Evolutionary conservation across 2,329 filamentous ascomycete species (phyloP).

Genomic region (Ophiostoma quercus): DNA sequence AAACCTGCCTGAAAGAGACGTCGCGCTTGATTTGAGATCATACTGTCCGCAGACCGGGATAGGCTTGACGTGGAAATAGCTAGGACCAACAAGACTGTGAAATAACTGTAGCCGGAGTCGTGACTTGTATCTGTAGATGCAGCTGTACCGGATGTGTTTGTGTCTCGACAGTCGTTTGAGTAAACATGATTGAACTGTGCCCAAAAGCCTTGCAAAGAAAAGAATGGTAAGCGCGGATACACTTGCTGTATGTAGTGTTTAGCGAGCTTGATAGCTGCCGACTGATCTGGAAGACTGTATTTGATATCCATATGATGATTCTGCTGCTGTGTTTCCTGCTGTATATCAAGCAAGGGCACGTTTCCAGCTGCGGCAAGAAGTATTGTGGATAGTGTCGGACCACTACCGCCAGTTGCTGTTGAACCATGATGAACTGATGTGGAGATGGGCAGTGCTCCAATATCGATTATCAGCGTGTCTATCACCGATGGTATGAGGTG

Average conservation of each 20-base stretch:
- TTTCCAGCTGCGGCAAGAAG: neutral
- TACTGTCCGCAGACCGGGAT: constrained; percentile 30
- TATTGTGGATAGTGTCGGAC: neutral
- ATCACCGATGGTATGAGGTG: constrained; percentile 21
- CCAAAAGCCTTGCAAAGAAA: constrained; percentile 31
- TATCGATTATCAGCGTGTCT: constrained; percentile 30
- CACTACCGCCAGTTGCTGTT: neutral
- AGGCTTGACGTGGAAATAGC: constrained; percentile 30
- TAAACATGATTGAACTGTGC: constrained; percentile 30
- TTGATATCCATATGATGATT: neutral
- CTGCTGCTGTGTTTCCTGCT: neutral
- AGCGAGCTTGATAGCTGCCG: constrained; percentile 28
- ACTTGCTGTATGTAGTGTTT: constrained; percentile 29
- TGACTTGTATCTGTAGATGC: neutral
- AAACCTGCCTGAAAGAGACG: constrained; percentile 29
- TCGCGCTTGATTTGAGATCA: constrained; percentile 28
- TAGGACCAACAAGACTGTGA: constrained; percentile 29
- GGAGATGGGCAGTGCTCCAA: constrained; percentile 29
- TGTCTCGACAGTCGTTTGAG: neutral
- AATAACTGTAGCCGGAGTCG: constrained; percentile 28
- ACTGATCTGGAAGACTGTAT: constrained; percentile 25
- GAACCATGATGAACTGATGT: constrained; percentile 20
- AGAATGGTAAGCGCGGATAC: constrained; percentile 30
- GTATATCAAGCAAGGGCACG: neutral
- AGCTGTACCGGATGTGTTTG: neutral